Percentiles rank a stretch among this genome's conserved stretches.
phyloP scores from a whole-genome alignment of 306 rosid genomes.

The Pyrus betulifolia region DNA sequence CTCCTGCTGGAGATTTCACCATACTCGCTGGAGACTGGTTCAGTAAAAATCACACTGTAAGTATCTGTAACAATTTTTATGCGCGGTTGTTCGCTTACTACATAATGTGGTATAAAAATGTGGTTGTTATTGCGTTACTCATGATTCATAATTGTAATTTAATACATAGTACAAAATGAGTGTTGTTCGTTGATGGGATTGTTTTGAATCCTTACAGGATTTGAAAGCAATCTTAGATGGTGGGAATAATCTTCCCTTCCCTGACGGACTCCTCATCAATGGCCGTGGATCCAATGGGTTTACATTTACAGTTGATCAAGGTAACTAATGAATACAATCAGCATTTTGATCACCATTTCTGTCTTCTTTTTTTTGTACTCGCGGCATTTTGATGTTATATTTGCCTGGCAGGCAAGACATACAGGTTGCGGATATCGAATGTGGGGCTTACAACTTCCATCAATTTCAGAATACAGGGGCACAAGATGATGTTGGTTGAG shows the following conservation, averaged over 20 bases:
- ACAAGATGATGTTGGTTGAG: constrained; percentile 67
- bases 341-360: background rate
- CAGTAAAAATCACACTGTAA: constrained; percentile 69
- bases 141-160: background rate
- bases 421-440: constrained; percentile 72
- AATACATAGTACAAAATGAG: background rate
- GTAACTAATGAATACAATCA: constrained; percentile 9
- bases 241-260: constrained; percentile 75
- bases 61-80: constrained; percentile 1
- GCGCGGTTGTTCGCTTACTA: background rate
- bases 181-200: background rate
- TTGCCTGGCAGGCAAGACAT: constrained; percentile 60
- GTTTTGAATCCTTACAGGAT: constrained; percentile 37
- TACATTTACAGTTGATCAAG: constrained; percentile 72
- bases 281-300: constrained; percentile 56
- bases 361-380: background rate
- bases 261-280: constrained; percentile 77
- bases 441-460: constrained; percentile 73
- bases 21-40: constrained; percentile 81
- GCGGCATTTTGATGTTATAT: background rate
- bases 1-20: constrained; percentile 75
- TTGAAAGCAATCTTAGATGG: constrained; percentile 67
- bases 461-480: constrained; percentile 84
- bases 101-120: background rate
- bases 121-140: background rate